Percentiles rank a stretch among this genome's conserved stretches.
Evolutionary conservation across 2,329 filamentous ascomycete genomes (phyloP).

Genomic region (Aspergillus costaricaensis): DNA sequence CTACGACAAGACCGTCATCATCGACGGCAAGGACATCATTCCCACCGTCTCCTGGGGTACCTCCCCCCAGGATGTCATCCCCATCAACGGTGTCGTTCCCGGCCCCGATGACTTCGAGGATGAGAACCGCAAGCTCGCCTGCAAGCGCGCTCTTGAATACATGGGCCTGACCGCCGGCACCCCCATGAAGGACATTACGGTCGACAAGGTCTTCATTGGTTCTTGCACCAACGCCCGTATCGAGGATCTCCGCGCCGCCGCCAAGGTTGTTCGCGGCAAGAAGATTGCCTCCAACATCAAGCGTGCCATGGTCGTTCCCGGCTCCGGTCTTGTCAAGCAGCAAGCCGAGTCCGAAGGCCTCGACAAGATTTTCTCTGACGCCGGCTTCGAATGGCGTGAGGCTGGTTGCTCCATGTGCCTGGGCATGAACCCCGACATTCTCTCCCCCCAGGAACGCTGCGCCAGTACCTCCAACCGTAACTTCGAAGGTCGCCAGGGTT

Average conservation of each 20-base stretch:
- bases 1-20: slow-evolving; percentile 85
- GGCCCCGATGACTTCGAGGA: slow-evolving; percentile 83
- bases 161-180: slow-evolving; percentile 90
- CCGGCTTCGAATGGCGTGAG: slow-evolving; percentile 97
- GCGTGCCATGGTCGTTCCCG: slow-evolving; percentile 93
- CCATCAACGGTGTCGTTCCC: slow-evolving; percentile 88
- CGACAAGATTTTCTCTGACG: slow-evolving; percentile 86
- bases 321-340: slow-evolving; percentile 89
- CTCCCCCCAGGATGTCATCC: slow-evolving; percentile 92
- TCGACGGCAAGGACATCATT: slow-evolving; percentile 88
- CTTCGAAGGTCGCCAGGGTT: slow-evolving; percentile 95
- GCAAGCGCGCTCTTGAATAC: slow-evolving; percentile 83
- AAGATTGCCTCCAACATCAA: slow-evolving; percentile 87
- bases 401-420: slow-evolving; percentile 99
- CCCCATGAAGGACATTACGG: slow-evolving; percentile 82
- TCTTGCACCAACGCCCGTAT: slow-evolving; percentile 98
- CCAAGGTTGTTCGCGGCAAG: slow-evolving; percentile 80
- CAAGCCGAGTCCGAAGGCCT: slow-evolving; percentile 90
- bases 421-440: slow-evolving; percentile 98
- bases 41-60: slow-evolving; percentile 97
- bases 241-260: slow-evolving; percentile 88
- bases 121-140: slow-evolving; percentile 76
- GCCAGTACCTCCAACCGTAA: slow-evolving; percentile 96
- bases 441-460: slow-evolving; percentile 88
- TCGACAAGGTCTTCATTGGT: slow-evolving; percentile 98